Evolutionary conservation across 495 filamentous ascomycete species (phyloP).

Genomic region (Aspergillus homomorphus): DNA sequence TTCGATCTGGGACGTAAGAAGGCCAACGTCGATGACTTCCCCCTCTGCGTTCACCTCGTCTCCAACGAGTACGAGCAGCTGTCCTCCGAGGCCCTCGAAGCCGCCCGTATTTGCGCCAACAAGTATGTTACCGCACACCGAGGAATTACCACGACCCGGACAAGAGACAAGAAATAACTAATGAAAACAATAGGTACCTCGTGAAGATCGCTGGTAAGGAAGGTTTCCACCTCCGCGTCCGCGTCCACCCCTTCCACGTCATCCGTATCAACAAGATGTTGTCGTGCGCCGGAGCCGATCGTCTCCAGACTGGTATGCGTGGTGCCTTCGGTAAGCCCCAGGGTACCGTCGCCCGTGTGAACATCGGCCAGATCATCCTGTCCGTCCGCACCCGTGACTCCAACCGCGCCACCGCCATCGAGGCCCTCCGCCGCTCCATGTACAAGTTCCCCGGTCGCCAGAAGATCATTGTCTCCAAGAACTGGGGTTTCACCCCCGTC

Average conservation of each 20-base stretch:
- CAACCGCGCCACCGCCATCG: slow-evolving; percentile 89
- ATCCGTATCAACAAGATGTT: slow-evolving; percentile 99
- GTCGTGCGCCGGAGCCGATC: slow-evolving; percentile 99
- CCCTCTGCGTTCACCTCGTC: slow-evolving; percentile 94
- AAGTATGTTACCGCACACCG: slow-evolving; percentile 57
- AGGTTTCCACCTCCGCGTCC: slow-evolving; percentile 97
- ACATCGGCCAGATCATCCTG: slow-evolving; percentile 98
- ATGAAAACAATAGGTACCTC: slow-evolving; percentile 60
- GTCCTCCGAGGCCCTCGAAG: slow-evolving; percentile 97
- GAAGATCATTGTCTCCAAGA: slow-evolving; percentile 99
- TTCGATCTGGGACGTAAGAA: slow-evolving; percentile 99
- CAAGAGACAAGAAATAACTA: background rate
- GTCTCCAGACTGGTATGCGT: slow-evolving; percentile 99
- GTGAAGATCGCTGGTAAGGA: slow-evolving; percentile 98
- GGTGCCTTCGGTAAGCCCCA: slow-evolving; percentile 99
- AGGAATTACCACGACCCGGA: background rate
- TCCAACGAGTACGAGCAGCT: slow-evolving; percentile 99
- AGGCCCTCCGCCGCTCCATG: slow-evolving; percentile 96
- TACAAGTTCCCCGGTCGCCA: slow-evolving; percentile 99
- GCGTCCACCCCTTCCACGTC: slow-evolving; percentile 98
- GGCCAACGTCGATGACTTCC: slow-evolving; percentile 97
- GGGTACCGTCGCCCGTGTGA: slow-evolving; percentile 95
- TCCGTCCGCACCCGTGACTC: slow-evolving; percentile 91
- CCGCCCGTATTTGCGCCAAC: slow-evolving; percentile 99
- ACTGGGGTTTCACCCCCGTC: slow-evolving; percentile 99